A percentile compares a stretch with the other conserved stretches of the same genome.
Conservation (phyloP, 2,329 filamentous ascomycete species). For the Paecilomyces dactylethromorphus region DNA sequence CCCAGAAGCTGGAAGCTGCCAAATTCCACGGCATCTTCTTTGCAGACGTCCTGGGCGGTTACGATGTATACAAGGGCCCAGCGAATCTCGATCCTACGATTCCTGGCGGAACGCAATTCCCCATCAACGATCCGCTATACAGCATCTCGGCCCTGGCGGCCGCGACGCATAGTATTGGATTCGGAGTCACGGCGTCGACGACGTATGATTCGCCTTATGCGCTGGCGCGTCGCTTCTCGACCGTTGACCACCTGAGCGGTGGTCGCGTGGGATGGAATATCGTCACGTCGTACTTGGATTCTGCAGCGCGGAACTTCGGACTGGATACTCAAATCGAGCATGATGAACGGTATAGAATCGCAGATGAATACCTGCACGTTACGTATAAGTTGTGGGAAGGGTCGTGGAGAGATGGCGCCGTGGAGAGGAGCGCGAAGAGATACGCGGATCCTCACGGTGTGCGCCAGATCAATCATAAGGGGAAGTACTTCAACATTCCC, state of each 20-base stretch:
- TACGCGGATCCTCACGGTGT: constrained; percentile 31
- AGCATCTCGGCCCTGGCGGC: constrained; percentile 42
- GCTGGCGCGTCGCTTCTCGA: constrained; percentile 48
- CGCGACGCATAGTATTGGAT: constrained; percentile 40
- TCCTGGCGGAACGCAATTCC: constrained; percentile 35
- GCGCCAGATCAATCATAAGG: constrained; percentile 32
- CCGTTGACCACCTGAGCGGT: constrained; percentile 46
- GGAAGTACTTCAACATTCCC: constrained; percentile 37
- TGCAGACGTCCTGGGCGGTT: constrained; percentile 43
- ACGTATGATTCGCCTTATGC: constrained; percentile 52
- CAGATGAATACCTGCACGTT: constrained; percentile 44
- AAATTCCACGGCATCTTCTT: constrained; percentile 48
- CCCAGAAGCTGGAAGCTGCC: constrained; percentile 41
- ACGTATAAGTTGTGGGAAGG: constrained; percentile 48
- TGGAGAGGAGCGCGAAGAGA: constrained; percentile 17
- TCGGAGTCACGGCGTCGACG: constrained; percentile 49
- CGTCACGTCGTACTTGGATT: constrained; percentile 44
- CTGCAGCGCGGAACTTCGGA: constrained; percentile 43
- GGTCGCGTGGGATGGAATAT: constrained; percentile 50
- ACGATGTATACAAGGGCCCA: constrained; percentile 41
- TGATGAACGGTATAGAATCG: constrained; percentile 44
- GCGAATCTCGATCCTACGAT: constrained; percentile 33
- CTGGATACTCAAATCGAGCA: constrained; percentile 41
- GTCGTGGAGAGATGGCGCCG: constrained; percentile 42
- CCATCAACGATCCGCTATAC: constrained; percentile 37